Evolutionary conservation across 768 basidiomycete species (phyloP), one percentile per base, ranked within the genome.

Genomic region (Punctularia strigosozonata): DNA sequence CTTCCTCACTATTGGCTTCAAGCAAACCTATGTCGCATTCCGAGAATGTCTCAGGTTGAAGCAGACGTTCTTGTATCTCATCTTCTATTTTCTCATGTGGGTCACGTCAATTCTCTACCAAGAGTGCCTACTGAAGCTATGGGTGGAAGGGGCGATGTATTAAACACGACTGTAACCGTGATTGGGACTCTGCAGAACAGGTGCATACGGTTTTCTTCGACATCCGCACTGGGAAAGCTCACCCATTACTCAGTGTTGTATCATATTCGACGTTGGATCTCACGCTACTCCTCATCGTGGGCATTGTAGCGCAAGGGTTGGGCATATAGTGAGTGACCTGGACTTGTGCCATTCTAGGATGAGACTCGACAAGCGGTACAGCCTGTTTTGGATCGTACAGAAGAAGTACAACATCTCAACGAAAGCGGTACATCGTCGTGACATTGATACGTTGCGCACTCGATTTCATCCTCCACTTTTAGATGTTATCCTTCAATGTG

Each of bases 131-230:
- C 19, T 25, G 17, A 37, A 21, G 28, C 19, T 15, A 2, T 15
- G 21, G 10, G 26, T 36, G 31, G 14, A 40, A 81, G 78, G 78
- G 80, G 80, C 21, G 80, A 83, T 51, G 77, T 81, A 2, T 55
- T 83, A 28, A 83, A 83, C 50, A 83, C 82, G 1, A 75, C 78
- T 26, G 76, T 82, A 5, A 81, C 80, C n/a, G 77, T 83, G 25
- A 68, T 85, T 38, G 71, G 58, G 5, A 83, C 80, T 2, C 52
- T 83, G 23, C 81, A 82, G 51, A 84, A 85, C 46, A 77, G 74
- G 79, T 76, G 34, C 19, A 8, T 34, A 8, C 13, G 33, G 10
- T 19, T 19, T 28, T n/a, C n/a, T n/a, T n/a, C n/a, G n/a, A n/a
- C n/a, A n/a, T n/a, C n/a, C n/a, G n/a, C n/a, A n/a, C n/a, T n/a